Conservation (phyloP, 495 filamentous ascomycete genomes). For the Lentithecium fluviatile region DNA sequence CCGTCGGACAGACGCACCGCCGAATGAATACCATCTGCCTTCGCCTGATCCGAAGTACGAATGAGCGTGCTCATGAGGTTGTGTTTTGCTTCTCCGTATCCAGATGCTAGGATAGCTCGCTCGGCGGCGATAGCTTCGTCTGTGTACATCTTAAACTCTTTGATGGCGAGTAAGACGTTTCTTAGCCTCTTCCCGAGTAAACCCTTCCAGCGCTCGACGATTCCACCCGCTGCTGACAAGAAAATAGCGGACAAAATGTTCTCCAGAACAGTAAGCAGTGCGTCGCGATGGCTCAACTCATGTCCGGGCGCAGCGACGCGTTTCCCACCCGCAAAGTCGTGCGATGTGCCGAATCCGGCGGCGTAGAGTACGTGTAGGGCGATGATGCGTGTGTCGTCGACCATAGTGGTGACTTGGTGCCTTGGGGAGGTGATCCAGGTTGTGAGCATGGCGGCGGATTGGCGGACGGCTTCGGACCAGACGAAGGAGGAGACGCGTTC, state of each 20-base stretch:
- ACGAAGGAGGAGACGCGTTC: conserved; percentile 29
- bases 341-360: conserved; percentile 26
- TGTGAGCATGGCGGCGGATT: conserved; percentile 22
- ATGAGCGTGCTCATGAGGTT: conserved; percentile 35
- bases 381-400: conserved; percentile 28
- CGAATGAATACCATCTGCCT: conserved; percentile 3
- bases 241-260: conserved; percentile 3
- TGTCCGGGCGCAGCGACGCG: conserved; percentile 3
- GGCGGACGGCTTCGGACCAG: conserved; percentile 32
- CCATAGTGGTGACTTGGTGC: conserved; percentile 10
- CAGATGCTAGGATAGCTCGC: conserved; percentile 3
- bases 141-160: conserved; percentile 29
- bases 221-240: background rate
- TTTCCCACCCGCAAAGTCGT: conserved; percentile 17
- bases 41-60: conserved; percentile 25
- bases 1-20: conserved; percentile 20
- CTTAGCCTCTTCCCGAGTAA: background rate
- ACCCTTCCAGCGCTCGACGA: background rate
- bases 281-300: conserved; percentile 26
- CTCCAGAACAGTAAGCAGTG: conserved; percentile 20
- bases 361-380: conserved; percentile 29
- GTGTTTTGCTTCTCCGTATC: conserved; percentile 5
- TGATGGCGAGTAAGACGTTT: background rate
- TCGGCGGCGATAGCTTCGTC: conserved; percentile 26
- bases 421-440: conserved; percentile 19